Base-by-base conservation (phyloP, 2,329 filamentous ascomycete genomes). In the Aspergillus ochraceus region DNA sequence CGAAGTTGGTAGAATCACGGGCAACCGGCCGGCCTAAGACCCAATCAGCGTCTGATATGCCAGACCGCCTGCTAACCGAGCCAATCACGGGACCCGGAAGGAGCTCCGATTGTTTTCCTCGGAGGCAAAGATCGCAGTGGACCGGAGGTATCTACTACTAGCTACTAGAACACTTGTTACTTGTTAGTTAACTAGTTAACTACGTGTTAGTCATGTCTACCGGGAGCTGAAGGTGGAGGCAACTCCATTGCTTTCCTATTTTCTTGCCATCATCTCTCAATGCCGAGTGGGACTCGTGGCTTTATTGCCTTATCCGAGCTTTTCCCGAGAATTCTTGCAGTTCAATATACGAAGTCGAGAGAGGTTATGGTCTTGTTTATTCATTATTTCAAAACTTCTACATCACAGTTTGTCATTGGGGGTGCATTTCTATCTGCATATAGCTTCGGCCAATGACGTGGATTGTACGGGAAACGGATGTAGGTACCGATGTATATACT, bases 1-100 rank as follows among this genome's bases (percentile, higher is more conserved):
- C 73, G 74, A 76, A 76, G 49, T 70, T 68, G 68, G 68, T 76
- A 68, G 71, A 75, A 76, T 69, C 67, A 67, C 65, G 61, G 60
- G n/a, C 20, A 39, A 32, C 55, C 30, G 22, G 24, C 24, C 30
- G 46, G 29, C 63, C 12, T 14, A 12, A 5, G 11, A 12, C 4
- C 32, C 32, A 36, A 36, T 36, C 32, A 36, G 32, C 10, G 32
- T 29, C 26, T 29, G 26, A 29, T 10, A 8, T 4, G 26, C 6
- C 4, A 29, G 63, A 65, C 65, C 63, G 61, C 64, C 52, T 22
- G 30, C 52, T 62, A 62, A 55, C 64, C 64, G 63, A 62, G 39
- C 58, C 55, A 58, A 59, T 57, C 45, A 49, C n/a, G n/a, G 22
- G 24, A 10, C 49, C 5, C 22, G 17, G 49, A 3, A n/a, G 26